These are phyloP conservation scores for Penicillium sp. DNA, from an alignment of 2,329 filamentous ascomycete species.

Conservation along the genomic window DNA sequence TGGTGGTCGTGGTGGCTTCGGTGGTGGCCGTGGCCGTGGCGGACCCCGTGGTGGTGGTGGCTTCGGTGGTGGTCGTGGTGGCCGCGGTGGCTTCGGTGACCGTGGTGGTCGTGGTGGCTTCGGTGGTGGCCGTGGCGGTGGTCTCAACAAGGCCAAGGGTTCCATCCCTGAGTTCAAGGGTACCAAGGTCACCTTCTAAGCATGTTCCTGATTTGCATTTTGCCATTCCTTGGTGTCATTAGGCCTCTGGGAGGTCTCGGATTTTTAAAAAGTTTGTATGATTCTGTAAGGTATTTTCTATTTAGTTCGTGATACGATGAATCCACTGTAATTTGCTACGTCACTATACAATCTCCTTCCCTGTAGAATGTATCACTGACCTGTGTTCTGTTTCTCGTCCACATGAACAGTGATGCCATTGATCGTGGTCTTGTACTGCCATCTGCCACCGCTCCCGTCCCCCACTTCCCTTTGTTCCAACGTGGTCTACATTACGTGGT, in stretches of 20 bases:
- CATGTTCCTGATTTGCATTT: conserved; percentile 20
- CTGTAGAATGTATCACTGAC: too few relatives aligned
- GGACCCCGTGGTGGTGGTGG: conserved; percentile 48
- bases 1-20: conserved; percentile 53
- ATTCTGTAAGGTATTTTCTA: conserved; percentile 5
- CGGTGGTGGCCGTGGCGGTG: conserved; percentile 47
- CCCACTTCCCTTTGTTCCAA: not conserved
- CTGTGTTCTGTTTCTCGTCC: too few relatives aligned
- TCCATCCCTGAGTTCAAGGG: conserved; percentile 70
- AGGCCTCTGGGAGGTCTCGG: conserved; percentile 14
- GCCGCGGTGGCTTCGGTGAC: conserved; percentile 44
- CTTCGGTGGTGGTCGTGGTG: conserved; percentile 35
- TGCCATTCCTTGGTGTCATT: conserved; percentile 21
- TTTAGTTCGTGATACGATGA: conserved; percentile 6
- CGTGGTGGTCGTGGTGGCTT: conserved; percentile 50
- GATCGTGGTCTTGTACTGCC: not conserved
- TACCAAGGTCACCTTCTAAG: conserved; percentile 72
- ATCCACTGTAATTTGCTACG: conserved; percentile 20
- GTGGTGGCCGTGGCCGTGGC: conserved; percentile 54
- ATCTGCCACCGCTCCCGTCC: not conserved
- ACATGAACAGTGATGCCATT: not conserved
- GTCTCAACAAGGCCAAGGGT: conserved; percentile 50
- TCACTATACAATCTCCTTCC: not conserved
- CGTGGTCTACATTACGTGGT: not conserved
- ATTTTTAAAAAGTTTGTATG: conserved; percentile 24